phyloP scores from a whole-genome alignment of 2,329 filamentous ascomycete species.

The Huntiella savannae region DNA sequence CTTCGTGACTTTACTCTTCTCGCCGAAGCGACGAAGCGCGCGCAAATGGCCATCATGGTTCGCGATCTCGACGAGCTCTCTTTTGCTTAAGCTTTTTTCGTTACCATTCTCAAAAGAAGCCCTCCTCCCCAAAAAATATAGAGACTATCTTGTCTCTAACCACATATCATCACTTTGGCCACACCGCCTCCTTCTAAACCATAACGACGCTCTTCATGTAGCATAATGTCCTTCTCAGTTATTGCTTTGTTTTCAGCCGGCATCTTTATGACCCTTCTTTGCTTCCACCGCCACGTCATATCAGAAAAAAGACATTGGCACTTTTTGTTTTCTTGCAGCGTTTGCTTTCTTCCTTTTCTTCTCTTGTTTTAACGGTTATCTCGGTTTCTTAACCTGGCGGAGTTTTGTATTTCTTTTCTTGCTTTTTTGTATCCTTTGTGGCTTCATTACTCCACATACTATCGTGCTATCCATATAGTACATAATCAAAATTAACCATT shows the following conservation, averaged over 20 bases:
- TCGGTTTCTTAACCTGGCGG: not conserved
- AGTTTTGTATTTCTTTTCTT: not conserved
- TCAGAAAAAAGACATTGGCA: not conserved
- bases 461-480: not conserved
- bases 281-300: not conserved
- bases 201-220: not conserved
- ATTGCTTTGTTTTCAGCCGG: not conserved
- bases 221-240: not conserved
- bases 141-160: not conserved
- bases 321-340: not conserved
- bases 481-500: too few relatives aligned
- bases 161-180: too few relatives aligned
- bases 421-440: not conserved
- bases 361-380: not conserved
- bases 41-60: constrained; percentile 76
- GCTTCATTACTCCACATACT: not conserved
- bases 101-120: not conserved
- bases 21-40: constrained; percentile 81
- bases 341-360: constrained; percentile 1
- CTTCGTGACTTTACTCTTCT: constrained; percentile 69
- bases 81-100: constrained; percentile 21
- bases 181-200: not conserved
- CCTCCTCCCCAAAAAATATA: not conserved
- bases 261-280: not conserved
- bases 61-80: constrained; percentile 64